Percentiles rank a stretch among this genome's conserved stretches.
Conservation (phyloP, 129 eudicot genomes). For the Mikania micrantha region DNA sequence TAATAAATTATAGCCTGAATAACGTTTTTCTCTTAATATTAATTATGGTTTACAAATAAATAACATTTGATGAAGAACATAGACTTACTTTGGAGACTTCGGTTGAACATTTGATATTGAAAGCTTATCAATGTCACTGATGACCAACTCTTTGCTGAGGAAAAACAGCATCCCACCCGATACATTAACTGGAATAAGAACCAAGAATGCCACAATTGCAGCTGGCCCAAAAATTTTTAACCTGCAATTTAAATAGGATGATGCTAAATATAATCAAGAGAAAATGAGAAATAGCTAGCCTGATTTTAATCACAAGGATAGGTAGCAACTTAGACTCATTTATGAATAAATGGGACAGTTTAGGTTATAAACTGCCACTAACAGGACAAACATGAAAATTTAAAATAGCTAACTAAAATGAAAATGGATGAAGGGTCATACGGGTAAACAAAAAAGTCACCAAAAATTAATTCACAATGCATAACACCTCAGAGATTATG, state of each 20-base stretch:
- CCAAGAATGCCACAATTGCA: conserved; percentile 28
- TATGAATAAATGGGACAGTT: neutral
- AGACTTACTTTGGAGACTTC: conserved; percentile 31
- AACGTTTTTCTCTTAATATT: no score
- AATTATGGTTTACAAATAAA: neutral
- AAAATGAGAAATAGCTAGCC: neutral
- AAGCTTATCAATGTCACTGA: conserved; percentile 43
- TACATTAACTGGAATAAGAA: conserved; percentile 36
- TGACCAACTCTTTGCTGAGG: conserved; percentile 25
- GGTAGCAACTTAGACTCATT: neutral
- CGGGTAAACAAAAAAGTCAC: no score
- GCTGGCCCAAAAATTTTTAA: conserved; percentile 34
- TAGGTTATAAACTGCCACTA: neutral
- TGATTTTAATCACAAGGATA: neutral
- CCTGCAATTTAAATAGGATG: conserved; percentile 22
- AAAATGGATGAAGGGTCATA: neutral
- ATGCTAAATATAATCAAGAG: neutral
- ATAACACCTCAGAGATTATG: neutral
- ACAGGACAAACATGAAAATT: neutral
- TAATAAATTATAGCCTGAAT: neutral
- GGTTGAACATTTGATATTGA: conserved; percentile 40
- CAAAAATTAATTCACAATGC: neutral
- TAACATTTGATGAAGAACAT: neutral
- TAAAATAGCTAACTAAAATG: neutral
- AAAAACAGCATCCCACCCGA: conserved; percentile 31